Conservation (phyloP, 306 rosid species). For the Begonia masoniana region DNA sequence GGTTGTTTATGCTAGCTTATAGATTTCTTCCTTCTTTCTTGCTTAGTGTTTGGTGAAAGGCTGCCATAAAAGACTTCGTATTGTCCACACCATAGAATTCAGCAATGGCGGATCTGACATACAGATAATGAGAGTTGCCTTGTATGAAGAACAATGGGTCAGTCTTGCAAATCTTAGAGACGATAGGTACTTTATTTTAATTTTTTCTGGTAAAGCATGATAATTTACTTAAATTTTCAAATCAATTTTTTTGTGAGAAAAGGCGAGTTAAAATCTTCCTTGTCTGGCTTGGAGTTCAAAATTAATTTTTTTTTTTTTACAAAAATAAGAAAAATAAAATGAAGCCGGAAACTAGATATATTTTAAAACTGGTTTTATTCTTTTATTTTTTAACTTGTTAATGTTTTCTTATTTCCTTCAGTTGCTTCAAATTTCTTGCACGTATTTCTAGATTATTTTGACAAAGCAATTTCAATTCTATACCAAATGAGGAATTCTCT, state of each 20-base stretch:
- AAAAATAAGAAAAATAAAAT: too few relatives aligned
- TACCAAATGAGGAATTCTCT: too few relatives aligned
- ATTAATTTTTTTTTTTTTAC: too few relatives aligned
- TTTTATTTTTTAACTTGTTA: slow-evolving; percentile 1
- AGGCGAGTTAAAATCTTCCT: too few relatives aligned
- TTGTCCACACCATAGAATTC: slow-evolving; percentile 85
- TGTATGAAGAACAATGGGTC: slow-evolving; percentile 86
- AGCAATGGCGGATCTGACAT: slow-evolving; percentile 69
- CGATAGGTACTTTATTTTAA: slow-evolving; percentile 31
- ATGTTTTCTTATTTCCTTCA: slow-evolving; percentile 2
- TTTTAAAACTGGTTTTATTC: too few relatives aligned
- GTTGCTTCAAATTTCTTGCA: neutral
- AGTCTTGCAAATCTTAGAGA: slow-evolving; percentile 46
- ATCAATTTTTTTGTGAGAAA: too few relatives aligned
- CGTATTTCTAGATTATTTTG: neutral
- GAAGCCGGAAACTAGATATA: too few relatives aligned
- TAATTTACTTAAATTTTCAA: too few relatives aligned
- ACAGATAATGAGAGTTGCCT: slow-evolving; percentile 82
- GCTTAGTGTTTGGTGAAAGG: slow-evolving; percentile 87
- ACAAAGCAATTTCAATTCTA: too few relatives aligned
- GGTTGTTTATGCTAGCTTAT: neutral
- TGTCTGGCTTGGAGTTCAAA: too few relatives aligned
- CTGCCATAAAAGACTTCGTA: slow-evolving; percentile 81
- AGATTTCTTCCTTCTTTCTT: slow-evolving; percentile 4
- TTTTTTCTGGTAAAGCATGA: too few relatives aligned